Conservation (phyloP, 2,329 filamentous ascomycete species). For the Aspergillus ustus region DNA sequence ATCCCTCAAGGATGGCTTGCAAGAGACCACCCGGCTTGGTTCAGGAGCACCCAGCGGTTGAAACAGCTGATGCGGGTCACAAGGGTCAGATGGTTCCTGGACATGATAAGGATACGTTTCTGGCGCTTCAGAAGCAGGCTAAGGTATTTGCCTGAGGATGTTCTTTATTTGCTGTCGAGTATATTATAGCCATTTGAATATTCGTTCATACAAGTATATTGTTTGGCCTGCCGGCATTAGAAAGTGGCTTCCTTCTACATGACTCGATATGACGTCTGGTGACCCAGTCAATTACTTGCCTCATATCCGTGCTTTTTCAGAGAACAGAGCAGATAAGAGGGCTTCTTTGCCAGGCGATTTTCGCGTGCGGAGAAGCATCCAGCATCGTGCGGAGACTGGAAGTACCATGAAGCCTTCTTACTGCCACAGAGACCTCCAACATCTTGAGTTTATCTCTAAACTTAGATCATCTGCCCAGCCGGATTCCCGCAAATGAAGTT, state of each 20-base stretch:
- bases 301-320: background rate
- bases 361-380: background rate
- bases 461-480: background rate
- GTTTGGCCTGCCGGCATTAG: background rate
- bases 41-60: slow-evolving; percentile 20
- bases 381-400: no score
- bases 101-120: slow-evolving; percentile 17
- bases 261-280: background rate
- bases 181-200: background rate
- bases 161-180: background rate
- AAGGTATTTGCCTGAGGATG: slow-evolving; percentile 10
- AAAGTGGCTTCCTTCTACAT: background rate
- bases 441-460: background rate
- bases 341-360: background rate
- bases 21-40: slow-evolving; percentile 20
- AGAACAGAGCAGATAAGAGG: no score
- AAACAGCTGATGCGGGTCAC: slow-evolving; percentile 18
- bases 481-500: background rate
- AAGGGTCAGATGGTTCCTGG: slow-evolving; percentile 19
- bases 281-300: background rate
- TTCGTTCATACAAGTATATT: background rate
- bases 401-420: background rate
- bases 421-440: background rate
- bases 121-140: slow-evolving; percentile 10
- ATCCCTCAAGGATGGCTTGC: slow-evolving; percentile 22